A percentile compares a stretch with the other conserved stretches of the same genome.
Conservation (phyloP, 495 filamentous ascomycete species). For the Aspergillus baeticus region DNA sequence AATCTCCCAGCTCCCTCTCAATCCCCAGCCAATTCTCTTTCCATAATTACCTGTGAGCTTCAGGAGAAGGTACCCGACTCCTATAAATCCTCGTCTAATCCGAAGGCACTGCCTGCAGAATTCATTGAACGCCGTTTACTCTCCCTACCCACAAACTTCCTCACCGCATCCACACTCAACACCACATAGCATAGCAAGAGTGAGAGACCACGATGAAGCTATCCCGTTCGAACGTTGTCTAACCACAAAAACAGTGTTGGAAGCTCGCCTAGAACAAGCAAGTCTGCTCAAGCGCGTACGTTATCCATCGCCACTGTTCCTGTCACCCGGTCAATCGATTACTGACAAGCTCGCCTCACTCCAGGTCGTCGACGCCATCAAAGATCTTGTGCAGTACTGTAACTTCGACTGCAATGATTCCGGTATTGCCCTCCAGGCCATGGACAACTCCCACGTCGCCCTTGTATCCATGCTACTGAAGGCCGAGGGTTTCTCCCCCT, state of each 20-base stretch:
- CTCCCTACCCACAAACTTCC: background rate
- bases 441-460: constrained; percentile 99
- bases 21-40: constrained; percentile 16
- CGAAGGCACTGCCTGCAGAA: background rate
- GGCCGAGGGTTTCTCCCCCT: constrained; percentile 91
- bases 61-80: background rate
- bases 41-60: constrained; percentile 6
- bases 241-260: constrained; percentile 66
- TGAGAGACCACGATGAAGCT: constrained; percentile 21
- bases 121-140: background rate
- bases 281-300: constrained; percentile 90
- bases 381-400: constrained; percentile 98
- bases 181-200: constrained; percentile 32
- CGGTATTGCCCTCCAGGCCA: constrained; percentile 95
- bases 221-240: constrained; percentile 1
- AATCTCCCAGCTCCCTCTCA: constrained; percentile 8
- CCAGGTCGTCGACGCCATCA: constrained; percentile 97
- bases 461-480: constrained; percentile 98
- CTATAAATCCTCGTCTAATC: constrained; percentile 7
- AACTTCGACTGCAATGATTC: constrained; percentile 99
- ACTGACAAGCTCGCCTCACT: constrained; percentile 3
- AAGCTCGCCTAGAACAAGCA: constrained; percentile 95
- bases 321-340: background rate
- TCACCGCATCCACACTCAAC: constrained; percentile 9
- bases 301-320: constrained; percentile 1